These are phyloP conservation scores for Podaxis rugospora DNA, from an alignment of 768 basidiomycete genomes.

Conservation along the genomic window DNA sequence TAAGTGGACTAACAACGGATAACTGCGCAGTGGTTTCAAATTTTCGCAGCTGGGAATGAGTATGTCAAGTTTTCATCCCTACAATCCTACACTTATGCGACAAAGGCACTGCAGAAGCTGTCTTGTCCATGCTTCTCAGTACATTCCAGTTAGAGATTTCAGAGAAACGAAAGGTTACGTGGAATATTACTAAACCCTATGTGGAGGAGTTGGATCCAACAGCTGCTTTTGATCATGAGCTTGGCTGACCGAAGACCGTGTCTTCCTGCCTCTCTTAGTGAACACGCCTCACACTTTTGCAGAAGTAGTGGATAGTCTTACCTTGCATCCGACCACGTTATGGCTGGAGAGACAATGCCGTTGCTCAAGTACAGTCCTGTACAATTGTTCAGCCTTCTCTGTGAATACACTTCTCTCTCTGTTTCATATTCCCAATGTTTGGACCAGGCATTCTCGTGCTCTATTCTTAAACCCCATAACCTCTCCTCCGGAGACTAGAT, in stretches of 20 bases:
- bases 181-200: slow-evolving; percentile 18
- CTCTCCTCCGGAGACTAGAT: no score
- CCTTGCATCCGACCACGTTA: no score
- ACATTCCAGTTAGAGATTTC: slow-evolving; percentile 19
- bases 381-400: no score
- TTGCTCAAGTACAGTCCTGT: no score
- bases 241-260: neutral
- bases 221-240: slow-evolving; percentile 18
- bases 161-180: slow-evolving; percentile 17
- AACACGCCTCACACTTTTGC: no score
- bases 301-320: no score
- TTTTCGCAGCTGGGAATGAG: slow-evolving; percentile 12
- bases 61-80: neutral
- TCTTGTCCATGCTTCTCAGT: slow-evolving; percentile 19
- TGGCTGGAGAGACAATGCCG: no score
- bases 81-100: neutral
- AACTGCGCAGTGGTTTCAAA: slow-evolving; percentile 9
- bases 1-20: neutral
- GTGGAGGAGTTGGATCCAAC: slow-evolving; percentile 9
- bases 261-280: no score
- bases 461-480: no score
- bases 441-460: no score
- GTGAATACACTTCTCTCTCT: no score
- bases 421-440: no score
- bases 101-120: slow-evolving; percentile 15